Evolutionary conservation across 257 asterid species (phyloP).

Genomic region (Agastache rugosa): DNA sequence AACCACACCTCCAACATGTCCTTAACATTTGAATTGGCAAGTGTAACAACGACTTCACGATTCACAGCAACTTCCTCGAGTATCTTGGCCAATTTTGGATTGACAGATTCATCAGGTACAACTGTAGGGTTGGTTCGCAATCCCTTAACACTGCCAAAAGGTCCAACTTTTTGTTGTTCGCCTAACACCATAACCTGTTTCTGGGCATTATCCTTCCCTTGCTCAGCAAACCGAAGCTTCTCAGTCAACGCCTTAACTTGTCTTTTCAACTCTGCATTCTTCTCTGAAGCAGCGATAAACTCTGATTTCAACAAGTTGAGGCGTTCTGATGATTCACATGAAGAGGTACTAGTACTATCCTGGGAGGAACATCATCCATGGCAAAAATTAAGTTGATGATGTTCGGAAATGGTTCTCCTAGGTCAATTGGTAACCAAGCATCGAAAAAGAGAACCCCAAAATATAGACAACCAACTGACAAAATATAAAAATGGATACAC

Average conservation of each 20-base stretch:
- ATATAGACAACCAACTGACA: background rate
- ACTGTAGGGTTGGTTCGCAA: conserved; percentile 57
- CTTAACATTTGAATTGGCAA: conserved; percentile 65
- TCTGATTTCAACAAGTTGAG: conserved; percentile 55
- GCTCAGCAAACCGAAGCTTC: conserved; percentile 52
- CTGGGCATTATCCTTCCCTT: conserved; percentile 52
- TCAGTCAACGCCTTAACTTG: conserved; percentile 46
- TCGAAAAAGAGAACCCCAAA: background rate
- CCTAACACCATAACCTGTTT: conserved; percentile 55
- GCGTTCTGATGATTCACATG: conserved; percentile 57
- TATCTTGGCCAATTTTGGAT: conserved; percentile 65
- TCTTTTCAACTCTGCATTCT: conserved; percentile 44
- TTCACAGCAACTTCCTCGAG: conserved; percentile 56
- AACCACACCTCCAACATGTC: conserved; percentile 64
- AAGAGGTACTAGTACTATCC: conserved; percentile 40
- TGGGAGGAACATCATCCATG: conserved; percentile 24
- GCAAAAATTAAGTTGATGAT: conserved; percentile 1
- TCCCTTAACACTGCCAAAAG: conserved; percentile 64
- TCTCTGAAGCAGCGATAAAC: conserved; percentile 47
- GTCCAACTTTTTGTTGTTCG: conserved; percentile 51
- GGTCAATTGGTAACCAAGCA: background rate
- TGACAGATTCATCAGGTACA: conserved; percentile 55
- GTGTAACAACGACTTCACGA: conserved; percentile 63
- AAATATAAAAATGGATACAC: background rate
- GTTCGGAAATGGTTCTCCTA: conserved; percentile 1